Percentiles rank a stretch among this genome's conserved stretches.
Conservation (phyloP, 2,329 filamentous ascomycete genomes). For the Juglanconis oblonga region DNA sequence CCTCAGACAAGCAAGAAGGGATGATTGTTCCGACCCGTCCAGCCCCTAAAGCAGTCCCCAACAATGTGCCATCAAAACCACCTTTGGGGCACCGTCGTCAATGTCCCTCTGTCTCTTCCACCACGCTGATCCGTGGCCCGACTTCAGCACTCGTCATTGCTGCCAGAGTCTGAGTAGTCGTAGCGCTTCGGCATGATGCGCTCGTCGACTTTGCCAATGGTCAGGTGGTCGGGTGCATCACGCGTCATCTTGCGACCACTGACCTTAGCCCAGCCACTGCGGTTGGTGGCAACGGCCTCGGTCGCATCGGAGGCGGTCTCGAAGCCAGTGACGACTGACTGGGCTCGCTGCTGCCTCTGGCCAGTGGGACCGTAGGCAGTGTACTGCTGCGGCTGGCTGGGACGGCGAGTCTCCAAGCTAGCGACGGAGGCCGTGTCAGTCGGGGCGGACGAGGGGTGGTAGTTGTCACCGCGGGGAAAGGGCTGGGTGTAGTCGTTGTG, state of each 20-base stretch:
- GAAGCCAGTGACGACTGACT: conserved; percentile 2
- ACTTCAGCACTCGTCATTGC: neutral
- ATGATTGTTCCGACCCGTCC: too few species aligned
- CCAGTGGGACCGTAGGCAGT: conserved; percentile 24
- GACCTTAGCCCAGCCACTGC: conserved; percentile 21
- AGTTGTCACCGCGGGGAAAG: neutral
- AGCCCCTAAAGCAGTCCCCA: neutral
- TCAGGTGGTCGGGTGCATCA: neutral
- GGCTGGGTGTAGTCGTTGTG: neutral
- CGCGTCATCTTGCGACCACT: conserved; percentile 7
- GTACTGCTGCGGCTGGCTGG: conserved; percentile 4
- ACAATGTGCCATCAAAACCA: neutral
- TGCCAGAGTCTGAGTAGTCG: neutral
- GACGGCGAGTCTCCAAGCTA: neutral
- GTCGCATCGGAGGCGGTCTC: neutral
- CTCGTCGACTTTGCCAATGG: too few species aligned
- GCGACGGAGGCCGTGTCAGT: neutral
- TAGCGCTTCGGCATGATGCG: neutral
- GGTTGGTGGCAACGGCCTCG: neutral
- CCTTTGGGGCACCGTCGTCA: too few species aligned
- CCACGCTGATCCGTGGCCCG: neutral
- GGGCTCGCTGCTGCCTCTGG: conserved; percentile 13
- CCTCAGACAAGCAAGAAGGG: too few species aligned
- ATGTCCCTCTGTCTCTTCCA: too few species aligned
- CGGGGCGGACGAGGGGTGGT: conserved; percentile 10